Base-by-base conservation (phyloP, 768 basidiomycete species). In the Collybia sordida region DNA sequence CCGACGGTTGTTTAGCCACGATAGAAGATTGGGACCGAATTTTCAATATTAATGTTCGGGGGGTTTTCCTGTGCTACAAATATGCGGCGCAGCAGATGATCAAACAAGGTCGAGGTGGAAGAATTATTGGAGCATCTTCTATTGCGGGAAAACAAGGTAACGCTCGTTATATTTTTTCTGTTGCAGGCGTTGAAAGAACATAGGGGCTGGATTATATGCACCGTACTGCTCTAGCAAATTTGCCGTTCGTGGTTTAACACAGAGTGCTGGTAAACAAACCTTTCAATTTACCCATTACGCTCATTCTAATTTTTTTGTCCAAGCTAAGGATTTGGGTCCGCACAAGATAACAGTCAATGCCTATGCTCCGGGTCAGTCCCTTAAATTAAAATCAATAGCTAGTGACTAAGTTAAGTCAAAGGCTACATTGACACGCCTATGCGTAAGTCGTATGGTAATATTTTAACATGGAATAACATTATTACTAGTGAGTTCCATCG, bases 121-220 rank as follows among this genome's bases (percentile, higher is more conserved):
- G 73, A 36, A 71, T 78, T 22, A 66, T 78, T 17, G 74, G 75
- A 9, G 73, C 73, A 1, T 69, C 65, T 8, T 79, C 76, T 4
- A 52, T 72, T 0, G 65, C 62, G 0, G 74, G 74, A n/a, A 69
- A 71, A 52, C 31, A 44, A 68, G 73, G 72, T 59, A 24, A 9
- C 46, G 37, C 46, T 17, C n/a, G 2, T 24, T 28, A 14, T 40
- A 11, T 22, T 34, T 5, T 1, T 4, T 22, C 31, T 17, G 18
- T 3, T 14, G 34, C 4, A 17, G 2, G 2, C 28, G 5, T 6
- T 22, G 4, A 19, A 17, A 6, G 14, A 14, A 7, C 35, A 19
- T 21, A 60, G 61, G 61, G 4, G 50, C 37, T 4, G n/a, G n/a
- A n/a, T 38, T 38, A n/a, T 38, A 38, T 14, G 35, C 36, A 12